Evolutionary conservation across 495 filamentous ascomycete genomes (phyloP).

Genomic region (Articulospora tetracladia): DNA sequence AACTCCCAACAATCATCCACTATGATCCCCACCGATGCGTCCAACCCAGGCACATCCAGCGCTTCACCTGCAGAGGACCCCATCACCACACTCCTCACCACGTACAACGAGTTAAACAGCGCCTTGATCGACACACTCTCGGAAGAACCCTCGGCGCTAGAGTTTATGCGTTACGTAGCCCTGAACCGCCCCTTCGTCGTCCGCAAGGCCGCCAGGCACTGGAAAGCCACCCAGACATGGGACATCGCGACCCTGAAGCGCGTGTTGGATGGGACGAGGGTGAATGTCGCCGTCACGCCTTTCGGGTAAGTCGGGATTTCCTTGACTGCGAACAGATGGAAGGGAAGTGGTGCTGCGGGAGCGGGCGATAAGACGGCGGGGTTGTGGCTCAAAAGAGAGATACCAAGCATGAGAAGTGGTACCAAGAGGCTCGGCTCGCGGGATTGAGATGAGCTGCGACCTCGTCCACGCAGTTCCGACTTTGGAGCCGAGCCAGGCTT

Average conservation of each 20-base stretch:
- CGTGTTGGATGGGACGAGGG: constrained; percentile 43
- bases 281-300: constrained; percentile 72
- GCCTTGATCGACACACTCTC: constrained; percentile 48
- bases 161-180: constrained; percentile 68
- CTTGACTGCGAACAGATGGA: no score
- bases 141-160: constrained; percentile 62
- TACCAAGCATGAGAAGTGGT: no score
- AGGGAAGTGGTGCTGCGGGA: no score
- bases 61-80: background rate
- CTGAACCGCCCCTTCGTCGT: constrained; percentile 68
- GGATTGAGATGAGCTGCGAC: no score
- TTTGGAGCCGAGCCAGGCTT: no score
- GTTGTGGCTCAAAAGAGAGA: background rate
- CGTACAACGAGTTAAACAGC: constrained; percentile 66
- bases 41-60: background rate
- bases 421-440: background rate
- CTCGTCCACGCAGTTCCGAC: no score
- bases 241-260: constrained; percentile 46
- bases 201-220: constrained; percentile 49
- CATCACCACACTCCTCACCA: constrained; percentile 47
- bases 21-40: background rate
- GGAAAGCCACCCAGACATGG: constrained; percentile 59
- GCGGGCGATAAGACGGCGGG: background rate
- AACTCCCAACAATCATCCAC: background rate
- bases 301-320: constrained; percentile 43